Evolutionary conservation across 2,329 filamentous ascomycete genomes (phyloP).

Genomic region (Xylaria sp.): DNA sequence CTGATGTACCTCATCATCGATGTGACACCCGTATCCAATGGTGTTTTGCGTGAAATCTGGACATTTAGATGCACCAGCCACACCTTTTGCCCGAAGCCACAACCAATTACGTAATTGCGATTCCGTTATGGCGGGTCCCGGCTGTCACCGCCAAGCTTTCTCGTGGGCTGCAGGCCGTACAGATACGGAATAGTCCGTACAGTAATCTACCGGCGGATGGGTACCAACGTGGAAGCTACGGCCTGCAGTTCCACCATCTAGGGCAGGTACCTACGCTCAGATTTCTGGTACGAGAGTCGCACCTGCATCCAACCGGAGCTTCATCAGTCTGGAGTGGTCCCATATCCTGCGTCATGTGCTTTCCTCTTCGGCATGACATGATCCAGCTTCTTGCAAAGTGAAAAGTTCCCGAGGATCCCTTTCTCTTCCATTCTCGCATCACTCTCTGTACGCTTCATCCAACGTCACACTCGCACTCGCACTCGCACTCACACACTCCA

Average conservation of each 20-base stretch:
- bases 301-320: not conserved
- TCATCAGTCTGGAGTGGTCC: not conserved
- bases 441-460: not conserved
- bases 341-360: not conserved
- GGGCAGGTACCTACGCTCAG: not conserved
- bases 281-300: not conserved
- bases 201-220: not conserved
- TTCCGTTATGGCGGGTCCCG: not conserved
- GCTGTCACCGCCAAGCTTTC: not conserved
- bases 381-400: conserved; percentile 1
- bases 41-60: not conserved
- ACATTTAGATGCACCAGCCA: not conserved
- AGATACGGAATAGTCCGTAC: too few species aligned
- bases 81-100: not conserved
- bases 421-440: not conserved
- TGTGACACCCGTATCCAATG: too few species aligned
- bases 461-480: not conserved
- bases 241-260: not conserved
- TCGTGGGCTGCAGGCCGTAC: not conserved
- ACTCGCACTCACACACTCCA: too few species aligned
- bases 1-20: not conserved
- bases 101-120: too few species aligned
- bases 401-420: not conserved
- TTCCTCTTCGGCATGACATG: conserved; percentile 4
- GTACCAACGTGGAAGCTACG: not conserved